Evolutionary conservation across 2,329 filamentous ascomycete species (phyloP), one percentile per base, ranked within the genome.

Genomic region (Diaporthe sp.): DNA sequence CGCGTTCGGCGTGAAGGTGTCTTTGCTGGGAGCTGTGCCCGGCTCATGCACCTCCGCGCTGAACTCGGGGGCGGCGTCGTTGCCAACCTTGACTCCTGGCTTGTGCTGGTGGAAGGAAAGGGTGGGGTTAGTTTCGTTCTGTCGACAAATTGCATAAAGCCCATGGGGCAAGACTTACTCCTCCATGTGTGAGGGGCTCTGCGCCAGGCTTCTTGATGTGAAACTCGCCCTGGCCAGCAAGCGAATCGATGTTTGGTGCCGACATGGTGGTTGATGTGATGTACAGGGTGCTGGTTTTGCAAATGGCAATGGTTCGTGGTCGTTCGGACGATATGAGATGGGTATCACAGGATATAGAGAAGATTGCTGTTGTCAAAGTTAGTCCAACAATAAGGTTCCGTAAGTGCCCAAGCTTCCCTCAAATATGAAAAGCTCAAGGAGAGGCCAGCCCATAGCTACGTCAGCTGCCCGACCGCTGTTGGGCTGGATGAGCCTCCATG

Each of bases 41-140:
- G 92, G 84, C 0, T 92, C 88, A 49, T 91, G 84, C 1, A 87
- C 88, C 82, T 95, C 78, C 34, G 90, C 89, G 79, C 89, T 86
- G 86, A 94, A 95, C 80, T 94, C 92, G 28, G 91, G 91, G 17
- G 84, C 81, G 34, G 85, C 84, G 72, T 93, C 91, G 78, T 91
- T 90, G 80, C 90, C 90, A 75, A 91, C 88, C 76, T 90, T 88
- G 79, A 88, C 85, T 71, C 93, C 93, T 4, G 89, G 88, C 81
- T 91, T 87, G 83, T 95, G 93, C 92, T 94, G 78, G 9, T 10
- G 34, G 13, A 39, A 4, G 37, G 9, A 44, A 47, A n/a, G 44
- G 71, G 53, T 77, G 44, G 80, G 37, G 75, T 80, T 77, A 78
- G 75, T 47, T 70, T 17, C 8, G 15, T 49, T 20, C 28, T 8